Conservation (phyloP, 768 basidiomycete genomes). For the Rhodotorula diobovata region DNA sequence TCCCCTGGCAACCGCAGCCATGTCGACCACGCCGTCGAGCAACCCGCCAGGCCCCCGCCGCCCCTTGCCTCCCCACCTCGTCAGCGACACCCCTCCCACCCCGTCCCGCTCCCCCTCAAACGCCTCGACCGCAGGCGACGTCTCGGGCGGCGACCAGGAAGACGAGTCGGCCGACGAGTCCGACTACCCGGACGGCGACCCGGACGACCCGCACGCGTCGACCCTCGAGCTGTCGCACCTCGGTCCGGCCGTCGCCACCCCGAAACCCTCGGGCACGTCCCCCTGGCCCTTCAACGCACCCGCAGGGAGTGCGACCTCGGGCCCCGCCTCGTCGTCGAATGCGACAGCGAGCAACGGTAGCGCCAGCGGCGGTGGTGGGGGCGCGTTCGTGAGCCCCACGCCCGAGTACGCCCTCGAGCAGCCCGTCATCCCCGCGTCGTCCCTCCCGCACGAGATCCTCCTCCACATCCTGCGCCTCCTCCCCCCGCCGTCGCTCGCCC, state of each 20-base stretch:
- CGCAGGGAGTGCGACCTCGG: not conserved
- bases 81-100: constrained; percentile 27
- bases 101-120: constrained; percentile 39
- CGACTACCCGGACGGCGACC: constrained; percentile 29
- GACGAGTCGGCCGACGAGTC: constrained; percentile 29
- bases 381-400: not conserved
- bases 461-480: constrained; percentile 86
- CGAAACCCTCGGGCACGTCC: constrained; percentile 13
- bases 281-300: constrained; percentile 30
- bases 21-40: not conserved
- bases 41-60: not conserved
- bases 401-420: not conserved
- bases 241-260: constrained; percentile 27
- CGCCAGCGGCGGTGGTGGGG: no score
- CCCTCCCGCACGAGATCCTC: constrained; percentile 81
- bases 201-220: constrained; percentile 12
- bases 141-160: constrained; percentile 7
- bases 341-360: no score
- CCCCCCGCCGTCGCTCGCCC: constrained; percentile 63
- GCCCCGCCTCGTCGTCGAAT: not conserved
- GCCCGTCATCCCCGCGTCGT: constrained; percentile 32
- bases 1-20: not conserved
- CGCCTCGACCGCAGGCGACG: constrained; percentile 29
- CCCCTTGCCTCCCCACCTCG: not conserved
- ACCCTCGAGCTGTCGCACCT: constrained; percentile 15